Conservation (phyloP, 345 rosid genomes). For the Populus pruinosa region DNA sequence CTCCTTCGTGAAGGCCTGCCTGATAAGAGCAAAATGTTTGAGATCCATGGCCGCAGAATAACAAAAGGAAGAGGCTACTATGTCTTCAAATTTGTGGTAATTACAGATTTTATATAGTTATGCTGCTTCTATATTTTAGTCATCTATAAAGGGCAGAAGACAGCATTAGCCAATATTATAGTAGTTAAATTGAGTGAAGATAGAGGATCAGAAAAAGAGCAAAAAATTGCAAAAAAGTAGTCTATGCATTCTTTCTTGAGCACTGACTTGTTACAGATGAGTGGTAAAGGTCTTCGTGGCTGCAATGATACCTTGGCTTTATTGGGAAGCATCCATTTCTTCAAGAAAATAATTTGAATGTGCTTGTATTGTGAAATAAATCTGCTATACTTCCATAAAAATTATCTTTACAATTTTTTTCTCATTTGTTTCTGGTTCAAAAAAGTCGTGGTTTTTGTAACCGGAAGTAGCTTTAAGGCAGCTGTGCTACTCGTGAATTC, state of each 20-base stretch:
- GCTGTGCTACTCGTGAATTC: not conserved
- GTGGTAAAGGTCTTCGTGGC: not conserved
- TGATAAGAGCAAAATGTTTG: constrained; percentile 70
- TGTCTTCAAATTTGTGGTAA: constrained; percentile 72
- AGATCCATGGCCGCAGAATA: constrained; percentile 72
- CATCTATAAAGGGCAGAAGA: not conserved
- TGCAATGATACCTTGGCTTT: not conserved
- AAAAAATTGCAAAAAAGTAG: not conserved
- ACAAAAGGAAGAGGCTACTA: constrained; percentile 85
- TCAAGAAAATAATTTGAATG: not conserved
- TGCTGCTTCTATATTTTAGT: constrained; percentile 12
- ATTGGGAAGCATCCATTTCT: not conserved
- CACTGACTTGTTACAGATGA: not conserved
- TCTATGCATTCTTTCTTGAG: no score
- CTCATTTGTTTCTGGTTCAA: not conserved
- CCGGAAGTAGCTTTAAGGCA: not conserved
- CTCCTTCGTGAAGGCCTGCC: constrained; percentile 70
- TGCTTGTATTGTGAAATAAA: no score
- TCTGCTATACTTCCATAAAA: not conserved
- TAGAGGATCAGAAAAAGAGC: not conserved
- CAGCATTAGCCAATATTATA: not conserved
- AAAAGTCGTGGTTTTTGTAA: not conserved
- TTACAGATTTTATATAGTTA: constrained; percentile 10
- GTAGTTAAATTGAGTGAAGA: not conserved
- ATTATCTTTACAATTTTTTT: not conserved